These are phyloP conservation scores for Massarina eburnea DNA, from an alignment of 2,329 filamentous ascomycete species.

Conservation along the genomic window DNA sequence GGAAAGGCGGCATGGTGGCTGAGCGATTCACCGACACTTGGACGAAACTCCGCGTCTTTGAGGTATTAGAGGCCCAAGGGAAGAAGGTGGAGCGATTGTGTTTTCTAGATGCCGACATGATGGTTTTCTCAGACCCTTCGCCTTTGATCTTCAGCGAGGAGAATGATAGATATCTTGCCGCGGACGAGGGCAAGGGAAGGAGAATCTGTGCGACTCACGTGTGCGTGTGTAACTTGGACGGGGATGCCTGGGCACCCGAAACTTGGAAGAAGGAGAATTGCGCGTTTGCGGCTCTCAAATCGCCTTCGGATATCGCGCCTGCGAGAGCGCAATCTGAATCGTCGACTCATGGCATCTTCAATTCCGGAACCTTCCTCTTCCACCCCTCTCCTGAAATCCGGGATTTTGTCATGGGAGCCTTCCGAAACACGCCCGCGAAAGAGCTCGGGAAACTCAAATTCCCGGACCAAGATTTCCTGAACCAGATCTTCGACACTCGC, in stretches of 20 bases:
- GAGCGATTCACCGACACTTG: conserved; percentile 58
- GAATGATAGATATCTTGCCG: conserved; percentile 36
- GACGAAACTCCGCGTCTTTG: conserved; percentile 59
- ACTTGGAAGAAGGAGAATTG: conserved; percentile 54
- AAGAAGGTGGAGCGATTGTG: conserved; percentile 45
- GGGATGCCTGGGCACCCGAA: conserved; percentile 53
- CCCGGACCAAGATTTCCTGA: conserved; percentile 58
- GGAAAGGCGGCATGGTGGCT: conserved; percentile 47
- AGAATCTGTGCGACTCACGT: conserved; percentile 53
- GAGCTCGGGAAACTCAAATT: conserved; percentile 50
- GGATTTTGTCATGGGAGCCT: conserved; percentile 44
- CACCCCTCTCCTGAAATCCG: conserved; percentile 45
- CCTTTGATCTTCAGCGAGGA: conserved; percentile 45
- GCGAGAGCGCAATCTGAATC: conserved; percentile 30
- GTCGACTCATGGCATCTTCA: conserved; percentile 51
- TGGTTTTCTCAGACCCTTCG: conserved; percentile 47
- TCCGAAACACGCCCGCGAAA: conserved; percentile 40
- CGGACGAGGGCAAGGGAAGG: conserved; percentile 16
- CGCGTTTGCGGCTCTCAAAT: conserved; percentile 47
- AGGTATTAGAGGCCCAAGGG: conserved; percentile 29
- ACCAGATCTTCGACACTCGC: conserved; percentile 48
- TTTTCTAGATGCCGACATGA: conserved; percentile 58
- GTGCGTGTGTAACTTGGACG: conserved; percentile 56
- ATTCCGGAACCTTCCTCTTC: conserved; percentile 57
- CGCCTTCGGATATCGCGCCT: conserved; percentile 33